Conservation (phyloP, 352 stramenopile species). For the Pythium vanterpoolii region DNA sequence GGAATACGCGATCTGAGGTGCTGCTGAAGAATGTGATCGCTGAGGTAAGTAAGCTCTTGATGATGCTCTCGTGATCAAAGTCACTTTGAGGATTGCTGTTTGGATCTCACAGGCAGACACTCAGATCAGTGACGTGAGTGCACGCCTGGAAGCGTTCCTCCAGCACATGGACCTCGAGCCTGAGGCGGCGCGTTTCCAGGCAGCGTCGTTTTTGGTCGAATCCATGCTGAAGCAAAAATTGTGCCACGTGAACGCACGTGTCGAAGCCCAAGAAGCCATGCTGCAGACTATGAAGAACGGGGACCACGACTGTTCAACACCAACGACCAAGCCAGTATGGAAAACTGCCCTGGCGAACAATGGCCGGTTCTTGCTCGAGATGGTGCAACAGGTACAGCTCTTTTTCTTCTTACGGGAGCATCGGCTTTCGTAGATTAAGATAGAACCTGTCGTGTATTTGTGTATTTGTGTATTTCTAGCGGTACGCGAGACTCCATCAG, state of each 20-base stretch:
- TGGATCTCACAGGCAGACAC: slow-evolving; percentile 43
- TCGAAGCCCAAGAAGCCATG: slow-evolving; percentile 31
- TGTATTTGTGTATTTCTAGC: slow-evolving; percentile 25
- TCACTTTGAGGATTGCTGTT: not conserved
- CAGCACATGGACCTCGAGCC: slow-evolving; percentile 39
- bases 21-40: slow-evolving; percentile 9
- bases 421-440: not conserved
- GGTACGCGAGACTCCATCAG: slow-evolving; percentile 53
- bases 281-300: slow-evolving; percentile 5
- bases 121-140: slow-evolving; percentile 34
- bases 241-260: slow-evolving; percentile 36
- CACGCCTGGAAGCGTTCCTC: slow-evolving; percentile 47
- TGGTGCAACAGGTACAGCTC: slow-evolving; percentile 53
- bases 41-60: not conserved
- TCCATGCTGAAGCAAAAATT: slow-evolving; percentile 62
- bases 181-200: slow-evolving; percentile 41
- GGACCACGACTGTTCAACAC: not conserved
- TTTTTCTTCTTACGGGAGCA: slow-evolving; percentile 1
- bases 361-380: slow-evolving; percentile 42
- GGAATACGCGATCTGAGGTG: not conserved
- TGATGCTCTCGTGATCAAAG: not conserved
- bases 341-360: slow-evolving; percentile 21
- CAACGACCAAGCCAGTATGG: not conserved
- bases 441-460: not conserved
- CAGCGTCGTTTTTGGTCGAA: slow-evolving; percentile 58